These are phyloP conservation scores for Citrus cavaleriei DNA, from an alignment of 345 rosid species.

Conservation along the genomic window DNA sequence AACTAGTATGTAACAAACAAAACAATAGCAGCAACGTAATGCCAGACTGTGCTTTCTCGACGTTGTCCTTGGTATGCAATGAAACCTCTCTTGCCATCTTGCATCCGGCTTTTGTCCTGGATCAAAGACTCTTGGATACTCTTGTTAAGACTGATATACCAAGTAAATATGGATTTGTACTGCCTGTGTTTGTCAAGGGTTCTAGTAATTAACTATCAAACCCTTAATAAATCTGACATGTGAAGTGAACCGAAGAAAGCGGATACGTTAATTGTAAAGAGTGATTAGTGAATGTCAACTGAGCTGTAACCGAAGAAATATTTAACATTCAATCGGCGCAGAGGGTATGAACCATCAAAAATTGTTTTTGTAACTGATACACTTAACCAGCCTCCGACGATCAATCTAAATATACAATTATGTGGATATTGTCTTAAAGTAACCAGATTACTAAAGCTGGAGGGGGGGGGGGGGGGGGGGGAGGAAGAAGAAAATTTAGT, in stretches of 20 bases:
- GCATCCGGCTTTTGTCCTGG: too few relatives aligned
- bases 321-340: neutral
- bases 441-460: neutral
- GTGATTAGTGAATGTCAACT: neutral
- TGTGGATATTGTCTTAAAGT: neutral
- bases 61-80: too few relatives aligned
- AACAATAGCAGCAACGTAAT: too few relatives aligned
- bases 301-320: neutral
- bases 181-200: neutral
- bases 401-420: neutral
- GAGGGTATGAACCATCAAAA: neutral
- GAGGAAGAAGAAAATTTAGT: neutral
- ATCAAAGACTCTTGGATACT: neutral
- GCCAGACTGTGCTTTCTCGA: too few relatives aligned
- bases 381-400: neutral
- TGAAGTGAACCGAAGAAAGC: too few relatives aligned
- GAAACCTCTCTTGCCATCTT: too few relatives aligned
- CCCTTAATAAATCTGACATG: neutral
- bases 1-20: rapidly evolving
- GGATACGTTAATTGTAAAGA: neutral
- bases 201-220: neutral
- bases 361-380: neutral
- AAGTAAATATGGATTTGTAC: neutral
- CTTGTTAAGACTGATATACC: too few relatives aligned
- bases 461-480: rapidly evolving